Base-by-base conservation (phyloP, 345 rosid species). In the Orychophragmus violaceus region DNA sequence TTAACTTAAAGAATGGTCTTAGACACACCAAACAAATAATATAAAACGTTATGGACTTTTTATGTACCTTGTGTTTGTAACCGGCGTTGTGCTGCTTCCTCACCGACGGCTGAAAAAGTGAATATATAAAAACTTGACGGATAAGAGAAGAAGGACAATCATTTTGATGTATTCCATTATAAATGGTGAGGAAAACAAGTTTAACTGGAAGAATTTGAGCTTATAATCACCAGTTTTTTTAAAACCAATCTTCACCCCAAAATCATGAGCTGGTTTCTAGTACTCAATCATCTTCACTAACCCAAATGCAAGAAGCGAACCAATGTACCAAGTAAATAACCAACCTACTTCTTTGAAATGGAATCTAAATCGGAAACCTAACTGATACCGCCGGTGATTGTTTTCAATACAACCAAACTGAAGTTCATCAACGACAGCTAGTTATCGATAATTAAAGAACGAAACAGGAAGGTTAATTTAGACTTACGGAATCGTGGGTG, bases 51-150 rank as follows among this genome's bases (percentile, higher is more conserved):
- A 0, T 39, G 8, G 24, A 17, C 17, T 14, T n/a, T 36, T 5
- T 60, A 39, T 14, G 45, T 39, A 88, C 99, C 99, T 94, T 94
- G 77, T 94, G 99, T 69, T 94, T 94, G 83, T 90, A 90, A 30
- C 99, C 99, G 1, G 99, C 97, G 64, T 94, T 94, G 78, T 94
- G 97, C 77, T 94, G 99, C 81, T 90, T 90, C 79, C 97, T 88
- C 72, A 94, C 99, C 22, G 99, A 90, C 10, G 99, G 99, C 97
- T 94, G 86, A 74, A 76, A 69, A 16, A 14, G 45, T n/a, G 14
- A 37, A 39, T 8, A 39, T 39, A 39, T n/a, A n/a, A 39, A n/a
- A 1, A n/a, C 13, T 2, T 30, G 3, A 59, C 18, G 2, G 13
- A 7, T 36, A 5, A 10, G n/a, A 37, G 50, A 69, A 68, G 44